A percentile compares a stretch with the other conserved stretches of the same genome.
These are phyloP conservation scores for Brasenia schreberi DNA, from an alignment of 164 flowering plant species.

Conservation along the genomic window DNA sequence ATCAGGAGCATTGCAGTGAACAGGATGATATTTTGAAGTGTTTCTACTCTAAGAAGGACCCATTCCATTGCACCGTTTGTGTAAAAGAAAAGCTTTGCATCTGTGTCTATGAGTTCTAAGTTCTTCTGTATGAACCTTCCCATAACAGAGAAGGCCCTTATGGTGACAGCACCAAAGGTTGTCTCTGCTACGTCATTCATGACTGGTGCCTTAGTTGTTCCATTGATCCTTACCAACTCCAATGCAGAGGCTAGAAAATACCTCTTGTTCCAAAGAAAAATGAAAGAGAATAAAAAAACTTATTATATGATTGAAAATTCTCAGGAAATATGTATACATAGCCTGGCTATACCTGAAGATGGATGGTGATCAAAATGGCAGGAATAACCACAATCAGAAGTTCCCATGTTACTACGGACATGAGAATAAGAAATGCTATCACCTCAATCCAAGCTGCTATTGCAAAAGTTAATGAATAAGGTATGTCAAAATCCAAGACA, in stretches of 20 bases:
- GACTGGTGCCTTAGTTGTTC: constrained; percentile 85
- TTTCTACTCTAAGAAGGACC: constrained; percentile 60
- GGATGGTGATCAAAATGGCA: constrained; percentile 26
- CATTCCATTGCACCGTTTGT: constrained; percentile 74
- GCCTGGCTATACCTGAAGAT: constrained; percentile 53
- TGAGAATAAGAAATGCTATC: constrained; percentile 24
- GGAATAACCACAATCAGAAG: constrained; percentile 58
- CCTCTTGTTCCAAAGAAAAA: constrained; percentile 19
- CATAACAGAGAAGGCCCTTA: constrained; percentile 52
- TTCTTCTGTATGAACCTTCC: constrained; percentile 41
- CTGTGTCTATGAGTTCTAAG: constrained; percentile 50
- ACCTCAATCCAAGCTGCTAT: constrained; percentile 27
- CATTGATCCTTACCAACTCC: constrained; percentile 68
- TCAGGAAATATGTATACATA: neutral
- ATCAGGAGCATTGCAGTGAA: constrained; percentile 52
- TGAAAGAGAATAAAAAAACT: neutral
- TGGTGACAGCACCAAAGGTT: constrained; percentile 61
- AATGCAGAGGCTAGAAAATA: constrained; percentile 63
- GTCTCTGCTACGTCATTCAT: constrained; percentile 80
- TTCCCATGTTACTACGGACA: constrained; percentile 85
- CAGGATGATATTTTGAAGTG: constrained; percentile 55
- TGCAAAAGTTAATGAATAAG: constrained; percentile 35
- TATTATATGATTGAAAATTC: neutral
- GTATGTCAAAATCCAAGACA: constrained; percentile 63
- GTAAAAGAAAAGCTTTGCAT: constrained; percentile 58